These are phyloP conservation scores for Hirsutella rhossiliensis DNA, from an alignment of 2,329 filamentous ascomycete genomes.

Conservation along the genomic window DNA sequence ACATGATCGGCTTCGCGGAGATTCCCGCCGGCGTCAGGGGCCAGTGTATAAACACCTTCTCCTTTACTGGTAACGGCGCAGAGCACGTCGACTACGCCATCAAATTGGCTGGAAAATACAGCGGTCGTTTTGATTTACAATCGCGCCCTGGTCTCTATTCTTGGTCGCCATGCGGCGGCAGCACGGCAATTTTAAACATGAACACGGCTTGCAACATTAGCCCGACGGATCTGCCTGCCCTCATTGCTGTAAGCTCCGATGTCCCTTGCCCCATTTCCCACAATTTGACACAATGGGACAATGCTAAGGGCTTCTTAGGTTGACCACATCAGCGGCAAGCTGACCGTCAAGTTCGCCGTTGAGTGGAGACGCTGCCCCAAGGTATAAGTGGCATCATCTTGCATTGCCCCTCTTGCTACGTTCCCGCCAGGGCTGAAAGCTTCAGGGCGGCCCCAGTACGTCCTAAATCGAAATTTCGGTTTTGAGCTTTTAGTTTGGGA, in stretches of 20 bases:
- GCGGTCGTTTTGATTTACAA: conserved; percentile 10
- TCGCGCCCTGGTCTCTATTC: conserved; percentile 8
- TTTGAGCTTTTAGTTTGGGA: no score
- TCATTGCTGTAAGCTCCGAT: conserved; percentile 12
- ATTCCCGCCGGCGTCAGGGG: conserved; percentile 10
- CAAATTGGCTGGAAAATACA: conserved; percentile 8
- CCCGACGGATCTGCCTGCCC: conserved; percentile 9
- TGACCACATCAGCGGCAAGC: conserved; percentile 14
- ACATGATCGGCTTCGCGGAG: conserved; percentile 14
- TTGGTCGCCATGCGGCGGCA: conserved; percentile 13
- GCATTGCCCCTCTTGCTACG: no score
- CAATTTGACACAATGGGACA: no score
- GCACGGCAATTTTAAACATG: conserved; percentile 16
- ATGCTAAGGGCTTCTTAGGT: conserved; percentile 3
- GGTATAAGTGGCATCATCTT: no score
- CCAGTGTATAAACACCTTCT: conserved; percentile 13
- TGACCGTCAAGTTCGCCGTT: conserved; percentile 12
- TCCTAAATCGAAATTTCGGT: no score
- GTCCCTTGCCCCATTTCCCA: no score
- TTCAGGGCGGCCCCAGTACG: no score
- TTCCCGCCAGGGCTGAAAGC: no score
- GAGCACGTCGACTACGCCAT: conserved; percentile 10
- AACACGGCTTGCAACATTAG: conserved; percentile 13
- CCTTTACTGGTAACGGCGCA: conserved; percentile 11
- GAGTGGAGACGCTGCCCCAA: conserved; percentile 8